A percentile compares a stretch with the other conserved stretches of the same genome.
Evolutionary conservation across 1,139 yeast genomes (phyloP).

Genomic region (Saccharomyces hybrid): DNA sequence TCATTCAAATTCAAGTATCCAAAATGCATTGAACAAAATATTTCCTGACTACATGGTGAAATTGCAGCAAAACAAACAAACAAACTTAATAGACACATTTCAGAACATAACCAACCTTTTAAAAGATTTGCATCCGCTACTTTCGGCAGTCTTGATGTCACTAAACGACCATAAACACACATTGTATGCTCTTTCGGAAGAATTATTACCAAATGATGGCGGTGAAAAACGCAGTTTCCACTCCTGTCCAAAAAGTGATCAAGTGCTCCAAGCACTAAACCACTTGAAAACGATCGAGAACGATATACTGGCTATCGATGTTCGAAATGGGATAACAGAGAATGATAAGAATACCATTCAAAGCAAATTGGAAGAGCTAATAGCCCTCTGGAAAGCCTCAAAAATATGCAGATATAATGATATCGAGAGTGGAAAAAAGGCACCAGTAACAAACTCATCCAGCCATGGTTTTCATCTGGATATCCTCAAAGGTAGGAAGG

Average conservation of each 20-base stretch:
- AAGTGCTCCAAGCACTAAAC: background rate
- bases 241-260: background rate
- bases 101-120: background rate
- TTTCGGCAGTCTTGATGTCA: background rate
- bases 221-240: background rate
- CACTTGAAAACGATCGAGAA: background rate
- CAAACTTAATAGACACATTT: background rate
- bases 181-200: background rate
- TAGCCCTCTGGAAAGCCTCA: background rate
- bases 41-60: background rate
- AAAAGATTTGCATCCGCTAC: background rate
- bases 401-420: background rate
- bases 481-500: slow-evolving; percentile 4
- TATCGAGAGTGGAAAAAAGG: background rate
- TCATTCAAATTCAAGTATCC: background rate
- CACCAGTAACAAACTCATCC: background rate
- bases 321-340: background rate
- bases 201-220: background rate
- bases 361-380: background rate
- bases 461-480: slow-evolving; percentile 10
- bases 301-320: background rate
- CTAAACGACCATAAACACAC: background rate
- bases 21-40: slow-evolving; percentile 1
- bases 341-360: background rate
- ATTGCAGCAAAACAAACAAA: background rate